Evolutionary conservation across 768 basidiomycete genomes (phyloP).

Genomic region (Termitomyces eurrhizus): DNA sequence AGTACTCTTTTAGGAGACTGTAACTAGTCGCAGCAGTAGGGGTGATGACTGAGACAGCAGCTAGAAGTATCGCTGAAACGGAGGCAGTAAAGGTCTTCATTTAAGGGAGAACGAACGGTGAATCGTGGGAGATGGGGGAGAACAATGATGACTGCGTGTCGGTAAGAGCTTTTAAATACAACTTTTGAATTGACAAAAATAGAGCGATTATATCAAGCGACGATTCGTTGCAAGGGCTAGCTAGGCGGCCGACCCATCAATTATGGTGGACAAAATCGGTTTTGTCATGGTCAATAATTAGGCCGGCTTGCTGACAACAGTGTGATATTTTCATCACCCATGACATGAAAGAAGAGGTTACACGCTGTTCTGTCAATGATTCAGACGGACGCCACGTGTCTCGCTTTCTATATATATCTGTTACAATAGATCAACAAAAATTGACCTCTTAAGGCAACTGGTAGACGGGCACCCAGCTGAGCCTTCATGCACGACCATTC

Average conservation of each 20-base stretch:
- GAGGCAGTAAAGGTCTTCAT: slow-evolving; percentile 1
- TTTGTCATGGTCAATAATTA: too few species aligned
- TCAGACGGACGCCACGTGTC: too few species aligned
- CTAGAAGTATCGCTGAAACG: slow-evolving; percentile 1
- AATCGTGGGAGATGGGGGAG: not conserved
- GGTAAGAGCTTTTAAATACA: too few species aligned
- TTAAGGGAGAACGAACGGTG: not conserved
- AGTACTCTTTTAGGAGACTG: slow-evolving; percentile 50
- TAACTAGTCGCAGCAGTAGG: slow-evolving; percentile 29
- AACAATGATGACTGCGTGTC: not conserved
- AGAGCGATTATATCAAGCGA: not conserved
- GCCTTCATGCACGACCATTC: too few species aligned
- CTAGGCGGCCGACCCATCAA: not conserved
- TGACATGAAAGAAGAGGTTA: too few species aligned
- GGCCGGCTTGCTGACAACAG: too few species aligned
- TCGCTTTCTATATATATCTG: too few species aligned
- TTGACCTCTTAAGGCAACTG: too few species aligned
- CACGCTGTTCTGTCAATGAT: too few species aligned
- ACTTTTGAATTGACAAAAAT: not conserved
- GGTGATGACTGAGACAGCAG: not conserved
- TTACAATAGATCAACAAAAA: too few species aligned
- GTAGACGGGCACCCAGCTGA: too few species aligned
- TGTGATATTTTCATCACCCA: too few species aligned
- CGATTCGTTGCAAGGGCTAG: not conserved
- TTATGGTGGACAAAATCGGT: not conserved